phyloP scores from a whole-genome alignment of 768 basidiomycete species.

The Lepiota venenata region DNA sequence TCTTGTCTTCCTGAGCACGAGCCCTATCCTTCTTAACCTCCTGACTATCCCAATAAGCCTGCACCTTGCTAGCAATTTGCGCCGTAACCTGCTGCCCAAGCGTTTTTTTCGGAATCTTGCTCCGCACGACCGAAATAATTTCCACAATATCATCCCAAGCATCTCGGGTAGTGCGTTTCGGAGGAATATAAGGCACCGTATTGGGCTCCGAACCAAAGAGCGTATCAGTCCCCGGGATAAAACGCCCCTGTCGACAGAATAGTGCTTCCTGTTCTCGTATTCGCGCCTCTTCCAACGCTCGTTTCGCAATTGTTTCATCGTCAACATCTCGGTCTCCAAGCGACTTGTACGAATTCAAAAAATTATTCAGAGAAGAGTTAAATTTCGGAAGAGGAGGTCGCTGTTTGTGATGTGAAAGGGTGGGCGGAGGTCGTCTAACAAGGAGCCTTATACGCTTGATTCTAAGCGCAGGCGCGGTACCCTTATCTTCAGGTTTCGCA shows the following conservation, averaged over 20 bases:
- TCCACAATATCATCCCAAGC: constrained; percentile 60
- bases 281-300: constrained; percentile 27
- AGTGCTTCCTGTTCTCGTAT: constrained; percentile 30
- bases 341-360: constrained; percentile 61
- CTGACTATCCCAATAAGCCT: constrained; percentile 72
- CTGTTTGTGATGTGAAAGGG: constrained; percentile 66
- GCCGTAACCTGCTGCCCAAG: constrained; percentile 37
- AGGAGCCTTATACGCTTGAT: constrained; percentile 67
- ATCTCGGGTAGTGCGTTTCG: constrained; percentile 37
- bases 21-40: constrained; percentile 60
- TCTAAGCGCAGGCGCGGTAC: constrained; percentile 23
- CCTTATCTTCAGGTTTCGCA: constrained; percentile 7
- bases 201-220: constrained; percentile 25
- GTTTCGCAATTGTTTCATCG: constrained; percentile 22
- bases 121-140: constrained; percentile 30
- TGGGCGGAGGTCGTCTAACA: constrained; percentile 59
- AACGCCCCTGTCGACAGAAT: constrained; percentile 34
- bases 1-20: constrained; percentile 59
- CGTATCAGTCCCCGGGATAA: constrained; percentile 35
- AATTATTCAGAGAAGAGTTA: constrained; percentile 49
- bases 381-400: constrained; percentile 50
- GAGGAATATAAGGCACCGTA: constrained; percentile 23
- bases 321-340: constrained; percentile 49
- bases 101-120: constrained; percentile 24
- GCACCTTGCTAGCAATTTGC: constrained; percentile 64